Base-by-base conservation (phyloP, 1,139 yeast genomes). In the Kazachstania sp. region DNA sequence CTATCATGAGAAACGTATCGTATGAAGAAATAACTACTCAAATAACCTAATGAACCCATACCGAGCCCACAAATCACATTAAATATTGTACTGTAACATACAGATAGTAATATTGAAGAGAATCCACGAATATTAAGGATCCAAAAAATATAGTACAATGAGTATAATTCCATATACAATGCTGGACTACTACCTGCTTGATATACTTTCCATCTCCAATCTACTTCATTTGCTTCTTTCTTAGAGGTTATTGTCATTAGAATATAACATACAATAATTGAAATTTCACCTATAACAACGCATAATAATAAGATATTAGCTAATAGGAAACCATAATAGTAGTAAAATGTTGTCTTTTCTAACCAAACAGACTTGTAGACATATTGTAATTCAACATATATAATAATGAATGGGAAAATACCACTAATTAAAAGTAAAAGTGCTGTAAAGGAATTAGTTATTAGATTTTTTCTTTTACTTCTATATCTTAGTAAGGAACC, bases 191-290 rank as follows among this genome's bases (percentile, higher is more conserved):
- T 74, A 3, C 95, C 88, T 37, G 81, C 79, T 51, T 79, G 65
- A 64, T 86, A 86, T 16, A 88, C 73, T 54, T 83, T 73, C 95
- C 96, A 87, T 62, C 86, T 86, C 95, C 96, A 87, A 59, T 83
- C 79, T 47, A 45, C 47, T 19, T 46, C 48, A 31, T 31, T 32
- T 39, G 36, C 19, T 16, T 43, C 45, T 23, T 38, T 39, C 30
- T 43, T 49, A 9, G 50, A 49, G n/a, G 48, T 44, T 23, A 50
- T 35, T 12, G 77, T 73, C 58, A 87, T 71, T 41, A 81, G 75
- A 37, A 83, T 61, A 59, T 83, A 86, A 13, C 83, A 74, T 11
- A 86, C 80, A 40, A 86, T 77, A 35, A 87, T 73, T n/a, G 92
- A 77, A 48, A 85, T 77, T 63, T 86, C 95, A 42, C 78, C 70